A percentile compares a stretch with the other conserved stretches of the same genome.
Conservation (phyloP, 228 moss, liverwort and hornwort genomes). For the Sphagnum fallax region DNA sequence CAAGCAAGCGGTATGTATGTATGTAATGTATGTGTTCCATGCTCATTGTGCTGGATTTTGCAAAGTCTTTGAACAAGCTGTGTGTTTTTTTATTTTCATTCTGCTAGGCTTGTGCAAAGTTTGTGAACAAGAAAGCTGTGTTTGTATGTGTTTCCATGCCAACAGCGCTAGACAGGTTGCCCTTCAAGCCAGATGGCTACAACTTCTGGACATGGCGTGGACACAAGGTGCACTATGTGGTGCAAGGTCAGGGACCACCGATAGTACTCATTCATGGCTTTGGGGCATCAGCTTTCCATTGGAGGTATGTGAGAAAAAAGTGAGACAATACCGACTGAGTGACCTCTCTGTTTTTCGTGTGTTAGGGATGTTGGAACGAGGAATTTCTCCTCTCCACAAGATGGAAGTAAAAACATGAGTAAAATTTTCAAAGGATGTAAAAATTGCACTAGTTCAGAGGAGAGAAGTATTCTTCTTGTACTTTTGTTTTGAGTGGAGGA, state of each 20-base stretch:
- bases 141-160: not conserved
- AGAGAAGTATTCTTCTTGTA: too few species aligned
- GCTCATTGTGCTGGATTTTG: too few species aligned
- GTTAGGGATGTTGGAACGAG: too few species aligned
- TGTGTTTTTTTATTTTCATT: too few species aligned
- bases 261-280: slow-evolving; percentile 94
- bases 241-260: slow-evolving; percentile 80
- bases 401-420: too few species aligned
- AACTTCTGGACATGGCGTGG: slow-evolving; percentile 88
- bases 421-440: too few species aligned
- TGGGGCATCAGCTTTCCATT: slow-evolving; percentile 88
- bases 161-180: slow-evolving; percentile 52
- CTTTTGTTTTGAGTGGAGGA: too few species aligned
- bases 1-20: not conserved
- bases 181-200: slow-evolving; percentile 78
- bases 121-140: not conserved
- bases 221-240: slow-evolving; percentile 88
- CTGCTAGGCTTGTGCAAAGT: not conserved
- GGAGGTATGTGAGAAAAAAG: slow-evolving; percentile 46
- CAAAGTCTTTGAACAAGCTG: too few species aligned
- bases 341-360: too few species aligned
- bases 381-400: too few species aligned
- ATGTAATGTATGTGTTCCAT: not conserved
- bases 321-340: not conserved
- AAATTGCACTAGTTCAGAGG: too few species aligned